Evolutionary conservation across 1,139 yeast species (phyloP), one percentile per base, ranked within the genome.

Genomic region (Komagataea norvegica): DNA sequence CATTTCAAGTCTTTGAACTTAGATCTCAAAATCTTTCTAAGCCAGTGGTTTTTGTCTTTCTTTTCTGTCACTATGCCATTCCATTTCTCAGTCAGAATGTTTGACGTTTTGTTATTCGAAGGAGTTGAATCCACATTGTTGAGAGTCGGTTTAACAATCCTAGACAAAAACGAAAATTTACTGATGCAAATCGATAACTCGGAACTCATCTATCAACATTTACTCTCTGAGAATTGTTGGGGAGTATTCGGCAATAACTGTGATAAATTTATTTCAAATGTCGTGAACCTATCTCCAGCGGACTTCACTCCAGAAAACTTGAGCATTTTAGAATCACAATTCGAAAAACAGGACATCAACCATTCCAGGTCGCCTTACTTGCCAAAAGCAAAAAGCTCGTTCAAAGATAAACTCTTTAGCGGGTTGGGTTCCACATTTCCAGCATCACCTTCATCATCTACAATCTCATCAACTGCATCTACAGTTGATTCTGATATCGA

Each of bases 41-140:
- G 65, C 36, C 86, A 79, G 53, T 79, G 87, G 87, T 79, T 83
- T 69, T 55, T 79, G 41, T 74, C 84, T 2, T 72, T 79, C 48
- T 70, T 71, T 50, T 77, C 83, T 2, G 77, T 77, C 27, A 80
- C 82, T 34, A 70, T 80, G 18, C 86, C 68, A 34, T 68, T 61
- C 57, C 69, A 42, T 51, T 77, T 59, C 68, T 68, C 60, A 57
- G 73, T 64, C 47, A 74, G 63, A 57, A 68, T 56, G 60, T 79
- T 71, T 71, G 84, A 66, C 62, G 64, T 63, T 56, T 74, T 64
- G 44, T 55, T 79, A 42, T 62, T 79, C 25, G 83, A 79, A 57
- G 87, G 87, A 11, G 81, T 81, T 64, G 73, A 78, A 46, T 65
- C 69, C 21, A 82, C 85, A 0, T 61, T 79, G 48, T 70, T 79